Conservation (phyloP, 2,329 filamentous ascomycete genomes). For the Diaporthe sp. region DNA sequence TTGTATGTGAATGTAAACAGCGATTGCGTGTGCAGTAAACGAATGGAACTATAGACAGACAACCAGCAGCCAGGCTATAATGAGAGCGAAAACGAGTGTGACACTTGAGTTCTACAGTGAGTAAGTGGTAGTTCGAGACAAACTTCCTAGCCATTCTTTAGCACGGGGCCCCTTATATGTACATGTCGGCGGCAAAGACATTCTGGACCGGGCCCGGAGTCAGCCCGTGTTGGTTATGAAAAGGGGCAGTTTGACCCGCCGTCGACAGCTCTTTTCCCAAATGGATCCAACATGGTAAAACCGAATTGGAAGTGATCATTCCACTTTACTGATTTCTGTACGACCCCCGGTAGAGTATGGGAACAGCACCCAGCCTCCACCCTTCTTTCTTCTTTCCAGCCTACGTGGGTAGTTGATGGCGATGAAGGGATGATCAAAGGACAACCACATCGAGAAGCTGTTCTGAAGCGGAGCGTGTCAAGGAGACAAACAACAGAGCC, state of each 20-base stretch:
- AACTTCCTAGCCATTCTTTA: too few relatives aligned
- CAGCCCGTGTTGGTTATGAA: constrained; percentile 1
- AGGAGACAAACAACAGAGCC: background rate
- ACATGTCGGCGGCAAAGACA: background rate
- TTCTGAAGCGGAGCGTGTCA: background rate
- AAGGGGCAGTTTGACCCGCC: constrained; percentile 2
- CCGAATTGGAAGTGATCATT: background rate
- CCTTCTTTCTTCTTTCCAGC: background rate
- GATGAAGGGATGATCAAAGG: background rate
- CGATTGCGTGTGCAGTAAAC: background rate
- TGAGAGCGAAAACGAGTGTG: background rate
- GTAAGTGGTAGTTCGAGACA: background rate
- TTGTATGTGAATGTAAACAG: background rate
- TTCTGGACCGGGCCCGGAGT: background rate
- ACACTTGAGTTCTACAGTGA: background rate
- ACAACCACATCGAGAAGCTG: background rate
- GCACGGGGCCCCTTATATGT: background rate
- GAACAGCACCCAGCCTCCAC: too few relatives aligned
- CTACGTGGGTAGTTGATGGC: too few relatives aligned
- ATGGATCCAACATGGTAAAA: background rate
- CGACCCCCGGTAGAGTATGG: too few relatives aligned
- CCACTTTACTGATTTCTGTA: background rate
- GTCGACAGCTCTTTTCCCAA: background rate
- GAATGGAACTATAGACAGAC: background rate
- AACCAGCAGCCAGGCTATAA: background rate